Conservation (phyloP, 139 green algal genomes). For the Micromonas commoda region DNA sequence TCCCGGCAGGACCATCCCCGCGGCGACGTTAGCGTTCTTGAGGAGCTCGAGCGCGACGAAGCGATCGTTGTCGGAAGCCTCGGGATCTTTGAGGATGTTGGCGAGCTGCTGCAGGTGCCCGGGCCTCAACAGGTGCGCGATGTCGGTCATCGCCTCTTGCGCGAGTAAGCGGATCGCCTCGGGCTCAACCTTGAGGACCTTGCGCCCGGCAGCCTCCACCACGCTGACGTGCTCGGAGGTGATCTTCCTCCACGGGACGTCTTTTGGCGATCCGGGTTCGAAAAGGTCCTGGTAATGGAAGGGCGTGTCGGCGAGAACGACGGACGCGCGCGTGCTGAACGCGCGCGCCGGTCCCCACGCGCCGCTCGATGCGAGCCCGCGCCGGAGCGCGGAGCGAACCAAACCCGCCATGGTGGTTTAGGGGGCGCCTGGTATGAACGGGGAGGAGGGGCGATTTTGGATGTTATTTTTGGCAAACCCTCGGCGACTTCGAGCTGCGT, state of each 20-base stretch:
- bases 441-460: no score
- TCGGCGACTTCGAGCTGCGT: no score
- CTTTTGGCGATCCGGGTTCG: not conserved
- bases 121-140: slow-evolving; percentile 29
- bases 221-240: not conserved
- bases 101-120: slow-evolving; percentile 28
- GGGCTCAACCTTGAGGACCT: slow-evolving; percentile 25
- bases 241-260: slow-evolving; percentile 16
- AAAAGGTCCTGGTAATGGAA: slow-evolving; percentile 16
- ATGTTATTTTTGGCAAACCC: no score
- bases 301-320: not conserved
- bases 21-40: slow-evolving; percentile 31
- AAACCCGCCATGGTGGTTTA: no score
- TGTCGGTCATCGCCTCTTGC: slow-evolving; percentile 12
- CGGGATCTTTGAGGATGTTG: slow-evolving; percentile 21
- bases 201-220: not conserved
- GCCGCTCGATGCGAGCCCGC: no score
- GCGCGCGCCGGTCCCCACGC: no score
- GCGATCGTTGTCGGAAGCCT: slow-evolving; percentile 26
- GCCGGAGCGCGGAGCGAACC: no score
- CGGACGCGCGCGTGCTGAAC: not conserved
- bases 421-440: no score
- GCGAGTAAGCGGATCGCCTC: slow-evolving; percentile 17
- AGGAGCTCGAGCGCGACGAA: slow-evolving; percentile 33
- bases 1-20: slow-evolving; percentile 27